Evolutionary conservation across 768 basidiomycete genomes (phyloP), one percentile per base, ranked within the genome.

Genomic region (Suillus sp.): DNA sequence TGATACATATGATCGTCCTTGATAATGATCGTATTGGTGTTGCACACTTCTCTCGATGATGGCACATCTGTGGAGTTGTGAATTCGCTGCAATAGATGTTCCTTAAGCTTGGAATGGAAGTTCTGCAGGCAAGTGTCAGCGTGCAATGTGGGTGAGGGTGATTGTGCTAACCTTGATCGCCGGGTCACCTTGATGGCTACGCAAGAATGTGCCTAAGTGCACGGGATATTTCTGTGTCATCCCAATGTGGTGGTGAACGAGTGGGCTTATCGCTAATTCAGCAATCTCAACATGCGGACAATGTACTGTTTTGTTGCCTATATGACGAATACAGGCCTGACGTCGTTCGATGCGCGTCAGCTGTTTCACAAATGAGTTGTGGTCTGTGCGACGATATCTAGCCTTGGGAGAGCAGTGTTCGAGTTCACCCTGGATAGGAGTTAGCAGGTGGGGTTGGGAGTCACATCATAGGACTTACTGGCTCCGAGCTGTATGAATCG

Each of bases 401-500:
- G 47, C 34, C 53, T 67, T 67, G 8, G 50, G n/a, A 7, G 30
- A 54, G 4, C 58, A 20, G 42, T 67, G 66, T 40, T 67, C 37
- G 11, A 67, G 59, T 54, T 67, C 66, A 25, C 66, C 66, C 57
- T 64, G 56, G 13, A 16, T 13, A 60, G 2, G n/a, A 38, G 37
- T 38, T 14, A 38, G 37, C 14, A 5, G 14, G 14, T 38, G 37
- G 35, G 14, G 13, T 38, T 38, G 14, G 37, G 2, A 38, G 37
- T 27, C 14, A 50, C n/a, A 80, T 34, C 30, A 38, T 16, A 14
- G 4, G 37, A 38, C 37, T 16, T 38, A 38, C 37, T 1, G 40
- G 38, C 50, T 77, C 71, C 1, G 78, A 79, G 1, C 76, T 73
- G 62, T 75, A 80, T 6, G 62, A 66, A 58, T 80, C 77, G 2